A percentile compares a stretch with the other conserved stretches of the same genome.
Conservation (phyloP, 1,284 basidiomycete species). For the Irpex lacteus region DNA sequence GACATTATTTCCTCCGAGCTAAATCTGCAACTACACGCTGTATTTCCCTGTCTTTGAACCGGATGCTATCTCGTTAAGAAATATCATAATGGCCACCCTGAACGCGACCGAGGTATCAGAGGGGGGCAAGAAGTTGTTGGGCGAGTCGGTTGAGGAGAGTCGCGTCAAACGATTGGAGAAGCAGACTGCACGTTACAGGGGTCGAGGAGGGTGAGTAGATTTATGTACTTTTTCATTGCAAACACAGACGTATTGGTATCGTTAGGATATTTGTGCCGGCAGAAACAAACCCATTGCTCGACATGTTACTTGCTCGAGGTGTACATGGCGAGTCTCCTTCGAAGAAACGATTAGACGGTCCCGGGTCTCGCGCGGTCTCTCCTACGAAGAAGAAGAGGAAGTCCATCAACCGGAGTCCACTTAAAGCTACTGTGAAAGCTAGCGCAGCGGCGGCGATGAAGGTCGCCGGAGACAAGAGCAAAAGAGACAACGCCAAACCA, state of each 20-base stretch:
- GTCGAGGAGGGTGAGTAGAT: constrained; percentile 18
- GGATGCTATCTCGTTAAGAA: too few relatives aligned
- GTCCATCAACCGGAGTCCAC: not conserved
- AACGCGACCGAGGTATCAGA: not conserved
- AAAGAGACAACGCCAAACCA: not conserved
- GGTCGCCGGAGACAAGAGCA: not conserved
- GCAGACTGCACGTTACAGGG: constrained; percentile 18
- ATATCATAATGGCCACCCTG: not conserved
- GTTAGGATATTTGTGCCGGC: constrained; percentile 18
- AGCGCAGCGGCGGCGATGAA: not conserved
- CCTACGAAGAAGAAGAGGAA: not conserved
- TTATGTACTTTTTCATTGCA: not conserved
- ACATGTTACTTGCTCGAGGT: constrained; percentile 15
- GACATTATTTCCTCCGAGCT: too few relatives aligned
- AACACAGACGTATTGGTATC: not conserved
- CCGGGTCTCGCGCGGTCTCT: not conserved
- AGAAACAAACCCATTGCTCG: constrained; percentile 18
- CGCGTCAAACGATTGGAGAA: constrained; percentile 18
- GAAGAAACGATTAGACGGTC: constrained; percentile 5
- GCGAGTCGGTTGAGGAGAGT: constrained; percentile 16
- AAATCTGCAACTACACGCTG: too few relatives aligned
- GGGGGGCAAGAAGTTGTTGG: constrained; percentile 8
- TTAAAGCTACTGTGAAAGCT: not conserved
- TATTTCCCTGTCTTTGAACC: too few relatives aligned
- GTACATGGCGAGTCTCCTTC: constrained; percentile 17